Evolutionary conservation across 1,139 yeast species (phyloP).

Genomic region (Zygoascus meyerae): DNA sequence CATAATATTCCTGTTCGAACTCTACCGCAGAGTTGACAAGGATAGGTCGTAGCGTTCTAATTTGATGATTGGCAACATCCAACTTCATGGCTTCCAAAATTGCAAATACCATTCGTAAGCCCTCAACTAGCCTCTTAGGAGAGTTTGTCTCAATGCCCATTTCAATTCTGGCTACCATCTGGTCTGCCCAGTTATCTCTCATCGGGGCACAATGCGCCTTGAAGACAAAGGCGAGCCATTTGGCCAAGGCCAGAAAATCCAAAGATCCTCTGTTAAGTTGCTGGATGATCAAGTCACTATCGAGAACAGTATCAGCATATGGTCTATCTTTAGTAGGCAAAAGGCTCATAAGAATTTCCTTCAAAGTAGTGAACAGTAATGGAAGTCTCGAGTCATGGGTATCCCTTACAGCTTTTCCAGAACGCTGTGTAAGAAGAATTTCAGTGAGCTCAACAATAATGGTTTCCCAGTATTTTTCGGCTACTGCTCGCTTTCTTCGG

Average conservation of each 20-base stretch:
- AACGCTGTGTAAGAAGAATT: conserved; percentile 13
- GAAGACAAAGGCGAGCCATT: conserved; percentile 65
- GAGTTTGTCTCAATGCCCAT: conserved; percentile 53
- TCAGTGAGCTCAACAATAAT: conserved; percentile 54
- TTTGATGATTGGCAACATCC: conserved; percentile 93
- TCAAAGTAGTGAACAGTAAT: conserved; percentile 63
- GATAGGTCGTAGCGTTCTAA: conserved; percentile 76
- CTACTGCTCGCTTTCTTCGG: conserved; percentile 62
- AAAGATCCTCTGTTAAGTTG: conserved; percentile 64
- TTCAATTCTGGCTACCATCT: conserved; percentile 66
- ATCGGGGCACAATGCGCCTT: conserved; percentile 91
- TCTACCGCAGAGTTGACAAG: conserved; percentile 86
- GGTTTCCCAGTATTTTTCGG: conserved; percentile 80
- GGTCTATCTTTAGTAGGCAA: conserved; percentile 74
- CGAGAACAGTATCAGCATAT: conserved; percentile 67
- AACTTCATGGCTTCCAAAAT: conserved; percentile 93
- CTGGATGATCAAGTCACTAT: conserved; percentile 69
- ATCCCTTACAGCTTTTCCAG: conserved; percentile 6
- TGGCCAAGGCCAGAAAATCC: conserved; percentile 63
- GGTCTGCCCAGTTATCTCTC: conserved; percentile 87
- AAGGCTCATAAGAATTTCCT: conserved; percentile 68
- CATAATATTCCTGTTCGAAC: conserved; percentile 83
- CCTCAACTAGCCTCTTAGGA: conserved; percentile 60
- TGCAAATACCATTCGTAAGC: conserved; percentile 71
- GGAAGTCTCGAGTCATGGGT: conserved; percentile 45